phyloP scores from a whole-genome alignment of 2,329 filamentous ascomycete species.

The Fusarium chuoi region DNA sequence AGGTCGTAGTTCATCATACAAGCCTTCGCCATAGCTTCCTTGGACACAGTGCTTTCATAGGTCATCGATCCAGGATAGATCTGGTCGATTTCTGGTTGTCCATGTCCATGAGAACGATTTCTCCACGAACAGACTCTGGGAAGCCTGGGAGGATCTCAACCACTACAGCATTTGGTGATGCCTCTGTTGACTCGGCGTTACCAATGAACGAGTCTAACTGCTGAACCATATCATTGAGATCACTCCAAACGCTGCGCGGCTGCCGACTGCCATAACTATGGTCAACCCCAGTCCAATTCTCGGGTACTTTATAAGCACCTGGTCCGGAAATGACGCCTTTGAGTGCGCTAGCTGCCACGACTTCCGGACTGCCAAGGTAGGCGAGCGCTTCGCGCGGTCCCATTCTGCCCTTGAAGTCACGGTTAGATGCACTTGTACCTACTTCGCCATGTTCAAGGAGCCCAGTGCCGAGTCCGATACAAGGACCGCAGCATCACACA shows the following conservation, averaged over 20 bases:
- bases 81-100: neutral
- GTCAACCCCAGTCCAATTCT: too few species aligned
- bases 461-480: too few species aligned
- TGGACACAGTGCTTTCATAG: neutral
- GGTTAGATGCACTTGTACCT: too few species aligned
- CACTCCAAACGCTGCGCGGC: neutral
- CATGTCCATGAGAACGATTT: neutral
- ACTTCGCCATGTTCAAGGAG: too few species aligned
- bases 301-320: too few species aligned
- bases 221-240: accelerated
- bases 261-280: too few species aligned
- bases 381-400: too few species aligned
- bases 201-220: neutral
- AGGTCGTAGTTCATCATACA: neutral
- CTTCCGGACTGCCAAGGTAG: too few species aligned
- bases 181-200: neutral
- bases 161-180: neutral
- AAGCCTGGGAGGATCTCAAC: neutral
- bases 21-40: neutral
- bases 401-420: too few species aligned
- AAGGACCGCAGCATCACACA: too few species aligned
- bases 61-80: neutral
- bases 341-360: too few species aligned
- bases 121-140: neutral
- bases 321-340: too few species aligned